A percentile compares a stretch with the other conserved stretches of the same genome.
Conservation (phyloP, 139 green algal species). For the Asterochloris erici region DNA sequence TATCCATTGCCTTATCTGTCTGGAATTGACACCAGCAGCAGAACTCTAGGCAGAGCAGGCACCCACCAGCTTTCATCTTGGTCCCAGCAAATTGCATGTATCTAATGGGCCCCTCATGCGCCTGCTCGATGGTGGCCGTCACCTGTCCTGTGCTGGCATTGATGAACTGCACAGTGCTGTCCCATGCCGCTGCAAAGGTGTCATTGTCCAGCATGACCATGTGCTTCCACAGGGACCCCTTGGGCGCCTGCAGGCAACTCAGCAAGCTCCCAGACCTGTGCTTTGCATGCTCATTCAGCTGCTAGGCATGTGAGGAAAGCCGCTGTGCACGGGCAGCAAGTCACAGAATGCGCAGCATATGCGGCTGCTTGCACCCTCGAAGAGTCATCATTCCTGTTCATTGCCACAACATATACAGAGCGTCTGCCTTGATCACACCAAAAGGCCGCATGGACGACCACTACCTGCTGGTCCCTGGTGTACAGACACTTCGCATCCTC, state of each 20-base stretch:
- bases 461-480: constrained; percentile 8
- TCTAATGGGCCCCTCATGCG: constrained; percentile 29
- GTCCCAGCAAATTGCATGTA: constrained; percentile 27
- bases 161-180: constrained; percentile 30
- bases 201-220: constrained; percentile 24
- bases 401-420: too few species aligned
- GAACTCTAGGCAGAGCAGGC: too few species aligned
- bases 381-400: background rate
- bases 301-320: background rate
- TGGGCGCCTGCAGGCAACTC: constrained; percentile 16
- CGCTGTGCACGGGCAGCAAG: background rate
- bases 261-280: background rate
- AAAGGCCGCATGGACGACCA: background rate
- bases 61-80: background rate
- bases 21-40: too few species aligned
- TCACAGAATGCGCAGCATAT: background rate
- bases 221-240: constrained; percentile 21
- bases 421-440: too few species aligned
- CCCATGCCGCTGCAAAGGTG: constrained; percentile 24
- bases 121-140: constrained; percentile 26
- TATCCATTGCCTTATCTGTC: too few species aligned
- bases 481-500: constrained; percentile 29
- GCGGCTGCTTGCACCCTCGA: background rate
- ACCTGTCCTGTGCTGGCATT: constrained; percentile 20
- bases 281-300: background rate